Base-by-base conservation (phyloP, 768 basidiomycete genomes). In the Neoboletus brunneissimus region DNA sequence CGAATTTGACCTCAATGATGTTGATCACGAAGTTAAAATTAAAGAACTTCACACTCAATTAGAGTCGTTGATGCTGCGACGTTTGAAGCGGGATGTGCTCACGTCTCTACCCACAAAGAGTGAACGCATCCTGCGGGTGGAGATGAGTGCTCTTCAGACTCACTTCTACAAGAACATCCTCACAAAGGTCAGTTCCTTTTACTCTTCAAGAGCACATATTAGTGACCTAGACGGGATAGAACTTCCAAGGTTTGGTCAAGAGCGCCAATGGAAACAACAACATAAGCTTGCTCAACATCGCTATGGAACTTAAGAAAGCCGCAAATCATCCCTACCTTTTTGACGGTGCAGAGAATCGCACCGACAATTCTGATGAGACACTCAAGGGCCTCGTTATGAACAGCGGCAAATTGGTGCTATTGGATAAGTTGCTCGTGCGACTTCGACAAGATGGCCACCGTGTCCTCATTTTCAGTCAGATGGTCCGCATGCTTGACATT, bases 161-260 rank as follows among this genome's bases (percentile, higher is more conserved):
- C 94, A 94, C 69, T 98, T 95, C 68, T 99, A 99, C 79, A 98
- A 98, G 81, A 98, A 97, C 72, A 98, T 98, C 65, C 75, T 97
- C 60, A 94, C 94, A 35, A 94, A 89, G 84, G 91, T 88, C 55
- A 20, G 76, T 47, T 29, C 20, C 25, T 20, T 34, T 34, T 22
- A 44, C 41, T 38, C 23, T 51, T 20, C 16, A 46, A 23, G 13
- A 43, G 7, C 34, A 37, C 43, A 37, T 47, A 6, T 51, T 53
- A 48, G 60, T 51, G 41, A 58, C 32, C 27, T 56, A 4, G 57
- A 22, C 8, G 55, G 25, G 23, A 47, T 62, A 95, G 91, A 99
- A 99, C 72, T 99, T 96, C 72, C 82, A 87, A 65, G 97, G 89
- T 20, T 79, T 99, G 44, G 82, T 91, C 61, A 95, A 94, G 78